Base-by-base conservation (phyloP, 371 early-diverging fungal genomes). In the Mucor racemosus region DNA sequence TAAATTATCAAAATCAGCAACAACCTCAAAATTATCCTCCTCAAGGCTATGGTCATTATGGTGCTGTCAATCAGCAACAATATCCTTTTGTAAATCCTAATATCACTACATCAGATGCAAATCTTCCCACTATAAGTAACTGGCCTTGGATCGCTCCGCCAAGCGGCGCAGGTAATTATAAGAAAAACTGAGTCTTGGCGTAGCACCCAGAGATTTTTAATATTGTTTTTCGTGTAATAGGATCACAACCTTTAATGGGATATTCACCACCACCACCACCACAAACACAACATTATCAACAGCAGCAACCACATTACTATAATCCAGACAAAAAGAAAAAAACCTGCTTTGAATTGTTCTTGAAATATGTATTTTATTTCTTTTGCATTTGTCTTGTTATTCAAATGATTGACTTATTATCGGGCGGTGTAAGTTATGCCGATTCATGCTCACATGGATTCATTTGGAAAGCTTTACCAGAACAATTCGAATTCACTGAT, bases 131-230 rank as follows among this genome's bases (percentile, higher is more conserved):
- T 21, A 21, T 31, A 53, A 53, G 26, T 26, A 36, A 15, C 9
- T 56, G 56, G 56, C 56, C 56, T 36, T 56, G 56, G 56, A 56
- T 56, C 11, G 56, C 56, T 15, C 56, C 56, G 56, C 56, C 56
- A 56, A 56, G 56, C 36, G 26, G 17, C n/a, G 36, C 35, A n/a
- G 36, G 56, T 56, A 56, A 17, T 26, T 26, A 26, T 26, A 26
- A 26, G 5, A 8, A 56, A 44, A 33, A 33, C 56, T 36, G 36
- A 56, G 56, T 36, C 56, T 56, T 56, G 56, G 56, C 56, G 56
- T 56, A n/a, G 34, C 36, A 56, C 36, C 36, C 56, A 56, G 56
- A 56, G 17, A 36, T 54, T 54, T 14, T 31, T 54, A 54, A 54
- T 31, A 33, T 54, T 54, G 26, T 31, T 10, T 0, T 26, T 19